Evolutionary conservation across 805 yeast genomes (phyloP).

Genomic region (Kregervanrija pseudodelftensis): DNA sequence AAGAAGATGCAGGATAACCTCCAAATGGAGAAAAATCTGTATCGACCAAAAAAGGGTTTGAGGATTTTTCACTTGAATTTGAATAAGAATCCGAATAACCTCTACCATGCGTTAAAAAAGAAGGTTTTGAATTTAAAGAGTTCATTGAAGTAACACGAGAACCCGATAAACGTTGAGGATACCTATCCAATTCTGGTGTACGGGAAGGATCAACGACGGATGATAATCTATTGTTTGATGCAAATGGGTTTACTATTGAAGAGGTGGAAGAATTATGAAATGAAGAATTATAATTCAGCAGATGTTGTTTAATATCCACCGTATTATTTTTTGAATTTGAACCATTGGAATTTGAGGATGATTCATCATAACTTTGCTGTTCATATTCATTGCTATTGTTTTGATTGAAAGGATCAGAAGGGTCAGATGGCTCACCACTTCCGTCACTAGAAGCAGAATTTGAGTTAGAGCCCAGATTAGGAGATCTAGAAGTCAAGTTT

Average conservation of each 20-base stretch:
- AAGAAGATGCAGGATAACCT: conserved; percentile 89
- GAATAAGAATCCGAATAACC: conserved; percentile 12
- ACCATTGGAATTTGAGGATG: conserved; percentile 15
- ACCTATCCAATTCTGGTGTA: conserved; percentile 56
- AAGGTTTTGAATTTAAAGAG: conserved; percentile 29
- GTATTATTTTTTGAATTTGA: conserved; percentile 10
- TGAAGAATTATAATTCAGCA: conserved; percentile 17
- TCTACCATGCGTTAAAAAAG: not conserved
- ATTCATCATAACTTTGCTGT: conserved; percentile 23
- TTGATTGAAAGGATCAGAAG: conserved; percentile 25
- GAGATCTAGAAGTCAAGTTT: conserved; percentile 28
- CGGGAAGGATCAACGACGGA: conserved; percentile 1
- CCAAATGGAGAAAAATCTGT: conserved; percentile 88
- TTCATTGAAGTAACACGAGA: conserved; percentile 47
- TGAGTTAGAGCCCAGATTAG: conserved; percentile 22
- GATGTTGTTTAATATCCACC: conserved; percentile 15
- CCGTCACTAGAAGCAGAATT: conserved; percentile 21
- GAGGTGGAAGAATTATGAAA: conserved; percentile 22
- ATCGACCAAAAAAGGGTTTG: conserved; percentile 39
- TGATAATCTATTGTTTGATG: conserved; percentile 19
- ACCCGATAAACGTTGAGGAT: conserved; percentile 52
- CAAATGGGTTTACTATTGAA: conserved; percentile 24
- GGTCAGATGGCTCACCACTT: conserved; percentile 7
- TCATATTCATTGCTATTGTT: conserved; percentile 17
- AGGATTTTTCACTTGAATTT: conserved; percentile 15